These are phyloP conservation scores for Umbilicus rupestris DNA, from an alignment of 164 flowering plant genomes.

Conservation along the genomic window DNA sequence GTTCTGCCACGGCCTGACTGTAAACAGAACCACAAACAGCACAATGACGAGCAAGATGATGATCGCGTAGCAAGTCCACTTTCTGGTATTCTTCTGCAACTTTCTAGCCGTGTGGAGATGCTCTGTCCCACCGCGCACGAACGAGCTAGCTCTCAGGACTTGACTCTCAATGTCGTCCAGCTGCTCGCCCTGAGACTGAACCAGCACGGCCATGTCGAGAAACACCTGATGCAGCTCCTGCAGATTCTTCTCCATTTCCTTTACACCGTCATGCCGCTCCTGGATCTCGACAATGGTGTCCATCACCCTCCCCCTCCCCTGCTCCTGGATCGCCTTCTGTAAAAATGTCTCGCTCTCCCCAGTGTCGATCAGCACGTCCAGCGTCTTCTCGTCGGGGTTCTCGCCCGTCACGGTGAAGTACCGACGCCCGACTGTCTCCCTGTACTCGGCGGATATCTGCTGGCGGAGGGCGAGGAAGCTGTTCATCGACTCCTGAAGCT, in stretches of 20 bases:
- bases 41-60: conserved; percentile 29
- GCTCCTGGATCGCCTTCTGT: conserved; percentile 66
- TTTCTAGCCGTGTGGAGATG: conserved; percentile 26
- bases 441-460: conserved; percentile 47
- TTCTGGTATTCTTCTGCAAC: conserved; percentile 39
- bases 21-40: conserved; percentile 33
- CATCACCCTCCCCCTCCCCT: conserved; percentile 38
- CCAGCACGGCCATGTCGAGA: conserved; percentile 61
- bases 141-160: conserved; percentile 37
- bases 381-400: conserved; percentile 44
- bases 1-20: conserved; percentile 26
- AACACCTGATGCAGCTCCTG: conserved; percentile 59
- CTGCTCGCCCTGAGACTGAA: conserved; percentile 50
- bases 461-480: conserved; percentile 43
- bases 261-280: conserved; percentile 56
- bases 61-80: conserved; percentile 38
- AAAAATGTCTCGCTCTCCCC: conserved; percentile 78
- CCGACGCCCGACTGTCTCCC: conserved; percentile 63
- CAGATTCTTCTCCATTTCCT: conserved; percentile 53
- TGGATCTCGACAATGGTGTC: conserved; percentile 55
- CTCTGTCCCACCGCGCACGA: conserved; percentile 29
- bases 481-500: conserved; percentile 53
- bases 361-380: conserved; percentile 54
- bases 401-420: conserved; percentile 74
- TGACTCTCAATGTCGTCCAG: conserved; percentile 61